Evolutionary conservation across 2,329 filamentous ascomycete species (phyloP), one percentile per base, ranked within the genome.

Genomic region (Fonsecaea nubica): DNA sequence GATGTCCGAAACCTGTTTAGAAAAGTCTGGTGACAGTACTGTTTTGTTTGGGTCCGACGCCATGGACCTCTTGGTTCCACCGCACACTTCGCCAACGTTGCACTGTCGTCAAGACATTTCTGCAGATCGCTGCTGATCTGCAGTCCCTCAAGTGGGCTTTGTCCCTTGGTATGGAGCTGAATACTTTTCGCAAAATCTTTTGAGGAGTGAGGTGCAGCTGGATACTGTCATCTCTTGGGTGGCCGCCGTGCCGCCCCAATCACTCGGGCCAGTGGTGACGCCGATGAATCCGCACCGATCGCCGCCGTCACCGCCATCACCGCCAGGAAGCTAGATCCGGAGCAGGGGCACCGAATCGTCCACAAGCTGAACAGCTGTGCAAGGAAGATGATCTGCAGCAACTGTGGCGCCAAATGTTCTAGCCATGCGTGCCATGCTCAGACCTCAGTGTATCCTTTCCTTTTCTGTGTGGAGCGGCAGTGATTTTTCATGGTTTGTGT

Each of bases 321-420:
- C 50, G 30, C 32, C 12, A 42, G 59, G 59, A 52, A 50, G 57
- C 30, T 36, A 62, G 52, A 52, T 50, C 36, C 35, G 33, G 59
- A 59, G 18, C 9, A 38, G 35, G 40, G 40, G 48, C 48, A 15
- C 35, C 32, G 42, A 55, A 55, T 62, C 32, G 50, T 30, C 15
- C 35, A 15, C 36, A 21, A 30, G 25, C 33, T 18, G 40, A 48
- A 21, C n/a, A 48, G 9, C 50, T 57, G 32, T 55, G 56, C 62
- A 60, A 36, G 48, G 62, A 54, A 60, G 42, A 35, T 64, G 62
- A 64, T 59, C 42, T 63, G 62, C 62, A 52, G 52, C 13, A 25
- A 12, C 25, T 25, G 45, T 18, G 25, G 18, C 45, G 8, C 45
- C 42, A 48, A n/a, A 7, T 21, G 13, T 5, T 45, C 7, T 18